Base-by-base conservation (phyloP, 495 filamentous ascomycete species). In the Talaromyces adpressus region DNA sequence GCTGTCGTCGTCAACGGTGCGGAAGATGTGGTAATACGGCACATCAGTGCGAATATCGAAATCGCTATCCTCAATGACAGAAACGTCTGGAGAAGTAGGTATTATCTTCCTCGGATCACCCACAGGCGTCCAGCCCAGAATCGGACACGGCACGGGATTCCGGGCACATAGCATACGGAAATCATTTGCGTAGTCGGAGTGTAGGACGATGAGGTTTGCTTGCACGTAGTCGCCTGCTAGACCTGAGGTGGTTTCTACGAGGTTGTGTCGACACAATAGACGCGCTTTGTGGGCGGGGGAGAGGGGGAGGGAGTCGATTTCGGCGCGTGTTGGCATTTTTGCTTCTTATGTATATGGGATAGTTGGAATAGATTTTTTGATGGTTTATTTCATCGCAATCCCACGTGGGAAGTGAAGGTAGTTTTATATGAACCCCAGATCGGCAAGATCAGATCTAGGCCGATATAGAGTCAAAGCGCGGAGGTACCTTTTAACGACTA, bases 131-230 rank as follows among this genome's bases (percentile, higher is more conserved):
- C 20, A 25, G 14, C 57, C 57, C 23, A 86, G 69, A 3, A 87
- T 69, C 0, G 83, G 85, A 65, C 85, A 86, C 1, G 83, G 75
- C n/a, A 85, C 81, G 6, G 82, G 81, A 64, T 84, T 86, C 58
- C 84, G 73, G 1, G 71, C 70, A 66, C 82, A 87, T 29, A 85
- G 78, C 32, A 74, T 61, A 16, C 77, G 73, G 64, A 86, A 87
- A 62, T 84, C 78, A 6, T 66, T 8, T 32, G 82, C 82, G 67
- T 86, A 79, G 53, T 68, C 68, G 5, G 72, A 70, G 0, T 82
- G 83, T 9, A 86, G 73, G 5, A 85, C 74, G 30, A 87, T 73
- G 6, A 87, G 73, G 65, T 87, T 87, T 11, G 83, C 84, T 73
- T 85, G 83, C 22, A 85, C 71, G 66, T 81, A 79, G 20, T 74